A percentile compares a stretch with the other conserved stretches of the same genome.
Conservation (phyloP, 148 eudicot species). For the Fagopyrum tataricum region DNA sequence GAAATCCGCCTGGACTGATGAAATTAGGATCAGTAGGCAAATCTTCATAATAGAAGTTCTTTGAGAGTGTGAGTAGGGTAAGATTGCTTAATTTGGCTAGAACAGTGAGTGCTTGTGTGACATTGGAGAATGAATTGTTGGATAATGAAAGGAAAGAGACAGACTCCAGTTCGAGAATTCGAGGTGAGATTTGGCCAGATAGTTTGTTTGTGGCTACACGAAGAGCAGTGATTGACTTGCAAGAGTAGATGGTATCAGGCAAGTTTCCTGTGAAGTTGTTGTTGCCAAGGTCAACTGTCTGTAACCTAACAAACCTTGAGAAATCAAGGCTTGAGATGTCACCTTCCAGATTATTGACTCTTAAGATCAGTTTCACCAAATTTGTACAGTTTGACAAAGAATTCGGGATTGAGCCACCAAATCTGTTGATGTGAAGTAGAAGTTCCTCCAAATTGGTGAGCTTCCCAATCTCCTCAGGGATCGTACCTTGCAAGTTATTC, state of each 20-base stretch:
- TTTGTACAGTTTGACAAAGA: conserved; percentile 29
- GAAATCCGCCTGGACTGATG: conserved; percentile 13
- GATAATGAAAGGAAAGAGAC: conserved; percentile 29
- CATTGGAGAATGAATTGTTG: conserved; percentile 21
- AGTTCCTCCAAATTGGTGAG: conserved; percentile 23
- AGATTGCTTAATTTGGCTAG: conserved; percentile 22
- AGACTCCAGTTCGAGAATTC: conserved; percentile 15
- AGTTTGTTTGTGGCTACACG: conserved; percentile 26
- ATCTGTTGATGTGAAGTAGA: conserved; percentile 22
- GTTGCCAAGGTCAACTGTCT: conserved; percentile 25
- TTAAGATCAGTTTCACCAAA: conserved; percentile 18
- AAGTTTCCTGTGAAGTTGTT: conserved; percentile 23
- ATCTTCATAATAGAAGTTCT: conserved; percentile 26
- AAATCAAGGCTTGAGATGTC: conserved; percentile 23
- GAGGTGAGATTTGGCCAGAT: conserved; percentile 20
- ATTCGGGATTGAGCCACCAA: conserved; percentile 25
- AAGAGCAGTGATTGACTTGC: conserved; percentile 27
- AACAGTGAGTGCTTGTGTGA: conserved; percentile 18
- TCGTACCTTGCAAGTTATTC: conserved; percentile 22
- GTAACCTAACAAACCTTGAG: conserved; percentile 20
- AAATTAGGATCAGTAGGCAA: conserved; percentile 15
- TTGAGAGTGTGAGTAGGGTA: conserved; percentile 19
- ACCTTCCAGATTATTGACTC: conserved; percentile 25
- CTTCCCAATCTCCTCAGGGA: conserved; percentile 28
- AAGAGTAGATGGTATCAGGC: conserved; percentile 23